Conservation (phyloP, 345 rosid genomes). For the Pelargonium nanum region DNA sequence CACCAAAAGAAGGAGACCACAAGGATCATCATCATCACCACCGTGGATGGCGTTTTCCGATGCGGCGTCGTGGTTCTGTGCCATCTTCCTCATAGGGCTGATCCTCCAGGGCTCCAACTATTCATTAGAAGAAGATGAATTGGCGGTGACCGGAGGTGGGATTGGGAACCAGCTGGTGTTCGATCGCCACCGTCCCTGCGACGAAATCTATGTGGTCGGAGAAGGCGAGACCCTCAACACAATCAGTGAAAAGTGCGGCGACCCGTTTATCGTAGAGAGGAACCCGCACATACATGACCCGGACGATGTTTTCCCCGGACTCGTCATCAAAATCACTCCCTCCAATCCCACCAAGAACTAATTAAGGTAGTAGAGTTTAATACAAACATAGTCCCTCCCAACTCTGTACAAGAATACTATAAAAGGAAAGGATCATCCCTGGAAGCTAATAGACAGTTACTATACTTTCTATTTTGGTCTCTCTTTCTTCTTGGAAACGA, state of each 20-base stretch:
- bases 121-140: slow-evolving; percentile 22
- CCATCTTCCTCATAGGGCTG: slow-evolving; percentile 32
- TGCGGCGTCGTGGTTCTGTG: slow-evolving; percentile 58
- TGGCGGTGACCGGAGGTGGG: not conserved
- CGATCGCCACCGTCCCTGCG: slow-evolving; percentile 50
- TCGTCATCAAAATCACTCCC: slow-evolving; percentile 62
- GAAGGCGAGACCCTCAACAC: slow-evolving; percentile 76
- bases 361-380: not conserved
- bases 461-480: not conserved
- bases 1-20: not conserved
- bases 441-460: not conserved
- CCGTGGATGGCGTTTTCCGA: slow-evolving; percentile 28
- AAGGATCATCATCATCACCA: slow-evolving; percentile 10
- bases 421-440: too few relatives aligned
- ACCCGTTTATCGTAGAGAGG: slow-evolving; percentile 64
- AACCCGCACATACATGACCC: slow-evolving; percentile 83
- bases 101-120: slow-evolving; percentile 42
- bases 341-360: slow-evolving; percentile 16
- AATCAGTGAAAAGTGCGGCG: slow-evolving; percentile 69
- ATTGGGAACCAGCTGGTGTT: slow-evolving; percentile 9
- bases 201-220: slow-evolving; percentile 63
- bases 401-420: too few relatives aligned
- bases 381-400: not conserved
- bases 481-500: not conserved
- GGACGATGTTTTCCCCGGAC: slow-evolving; percentile 75